Evolutionary conservation across 2,329 filamentous ascomycete species (phyloP).

Genomic region (Aspergillus sp.): DNA sequence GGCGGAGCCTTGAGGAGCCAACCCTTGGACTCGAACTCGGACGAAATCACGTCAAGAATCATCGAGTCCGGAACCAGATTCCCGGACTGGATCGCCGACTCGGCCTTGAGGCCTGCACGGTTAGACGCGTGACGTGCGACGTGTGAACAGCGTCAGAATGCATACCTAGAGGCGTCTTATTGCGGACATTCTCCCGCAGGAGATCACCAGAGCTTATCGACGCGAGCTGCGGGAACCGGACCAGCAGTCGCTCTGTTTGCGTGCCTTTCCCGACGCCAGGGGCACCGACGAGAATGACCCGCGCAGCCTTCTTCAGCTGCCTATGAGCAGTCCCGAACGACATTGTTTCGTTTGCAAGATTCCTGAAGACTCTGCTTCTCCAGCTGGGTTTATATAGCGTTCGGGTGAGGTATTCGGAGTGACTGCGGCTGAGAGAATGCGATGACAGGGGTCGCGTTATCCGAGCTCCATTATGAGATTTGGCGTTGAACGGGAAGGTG

Average conservation of each 20-base stretch:
- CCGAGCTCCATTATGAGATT: conserved; percentile 6
- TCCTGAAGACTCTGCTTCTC: conserved; percentile 1
- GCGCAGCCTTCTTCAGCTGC: conserved; percentile 67
- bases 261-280: conserved; percentile 98
- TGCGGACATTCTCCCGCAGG: conserved; percentile 84
- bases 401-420: neutral
- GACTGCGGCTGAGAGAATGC: neutral
- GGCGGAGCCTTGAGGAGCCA: conserved; percentile 66
- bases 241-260: conserved; percentile 79
- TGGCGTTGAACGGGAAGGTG: conserved; percentile 1
- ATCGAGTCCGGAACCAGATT: conserved; percentile 84
- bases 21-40: conserved; percentile 73
- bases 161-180: conserved; percentile 72
- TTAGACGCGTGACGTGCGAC: neutral
- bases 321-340: conserved; percentile 24
- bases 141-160: neutral
- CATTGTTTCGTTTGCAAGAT: conserved; percentile 14
- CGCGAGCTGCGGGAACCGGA: conserved; percentile 77
- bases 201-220: conserved; percentile 92
- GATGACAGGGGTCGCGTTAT: conserved; percentile 4
- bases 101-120: conserved; percentile 70
- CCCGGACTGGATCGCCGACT: conserved; percentile 77
- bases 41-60: conserved; percentile 85
- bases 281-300: conserved; percentile 88
- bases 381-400: neutral